phyloP scores from a whole-genome alignment of 176 grass and related monocot species.

The Aegilops sharonensis region DNA sequence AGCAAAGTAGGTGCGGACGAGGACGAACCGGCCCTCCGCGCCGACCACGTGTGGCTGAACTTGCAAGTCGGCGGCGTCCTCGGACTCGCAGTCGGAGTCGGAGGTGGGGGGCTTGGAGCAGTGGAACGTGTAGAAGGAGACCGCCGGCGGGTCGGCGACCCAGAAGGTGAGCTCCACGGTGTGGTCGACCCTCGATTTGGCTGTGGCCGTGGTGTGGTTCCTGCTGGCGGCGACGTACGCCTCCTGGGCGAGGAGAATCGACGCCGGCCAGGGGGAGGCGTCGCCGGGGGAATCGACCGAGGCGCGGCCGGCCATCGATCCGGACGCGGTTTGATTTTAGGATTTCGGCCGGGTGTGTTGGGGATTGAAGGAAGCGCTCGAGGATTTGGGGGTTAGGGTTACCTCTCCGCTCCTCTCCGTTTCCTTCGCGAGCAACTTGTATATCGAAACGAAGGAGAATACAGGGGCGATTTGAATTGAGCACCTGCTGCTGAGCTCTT shows the following conservation, averaged over 20 bases:
- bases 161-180: constrained; percentile 1
- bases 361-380: not conserved
- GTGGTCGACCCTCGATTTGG: not conserved
- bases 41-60: not conserved
- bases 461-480: too few species aligned
- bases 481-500: too few species aligned
- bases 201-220: not conserved
- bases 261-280: not conserved
- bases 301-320: not conserved
- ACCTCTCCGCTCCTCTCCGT: not conserved
- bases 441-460: too few species aligned
- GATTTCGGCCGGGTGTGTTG: not conserved
- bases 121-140: constrained; percentile 3
- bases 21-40: not conserved
- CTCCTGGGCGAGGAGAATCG: not conserved
- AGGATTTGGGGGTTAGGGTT: not conserved
- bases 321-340: not conserved
- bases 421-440: too few species aligned
- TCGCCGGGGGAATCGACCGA: not conserved
- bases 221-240: not conserved
- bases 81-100: not conserved
- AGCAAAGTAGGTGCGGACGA: not conserved
- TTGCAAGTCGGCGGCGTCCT: not conserved
- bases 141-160: not conserved
- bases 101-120: not conserved